A percentile compares a stretch with the other conserved stretches of the same genome.
Conservation (phyloP, 306 rosid genomes). For the Sindora glabra region DNA sequence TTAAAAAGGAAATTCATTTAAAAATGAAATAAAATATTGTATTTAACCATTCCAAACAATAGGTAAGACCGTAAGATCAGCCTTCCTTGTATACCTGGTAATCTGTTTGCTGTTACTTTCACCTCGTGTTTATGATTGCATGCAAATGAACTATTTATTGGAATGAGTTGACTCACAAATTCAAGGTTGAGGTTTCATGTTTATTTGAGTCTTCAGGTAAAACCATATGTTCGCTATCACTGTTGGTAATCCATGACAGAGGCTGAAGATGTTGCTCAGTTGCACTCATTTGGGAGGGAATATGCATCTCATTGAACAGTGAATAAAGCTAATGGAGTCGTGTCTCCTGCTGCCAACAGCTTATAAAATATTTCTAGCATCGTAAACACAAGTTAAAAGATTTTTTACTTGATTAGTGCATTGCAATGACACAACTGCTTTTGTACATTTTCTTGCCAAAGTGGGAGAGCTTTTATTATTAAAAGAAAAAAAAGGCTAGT, state of each 20-base stretch:
- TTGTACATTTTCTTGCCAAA: slow-evolving; percentile 48
- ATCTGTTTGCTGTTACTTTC: slow-evolving; percentile 18
- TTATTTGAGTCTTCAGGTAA: slow-evolving; percentile 60
- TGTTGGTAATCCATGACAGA: slow-evolving; percentile 52
- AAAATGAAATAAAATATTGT: too few relatives aligned
- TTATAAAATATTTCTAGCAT: too few relatives aligned
- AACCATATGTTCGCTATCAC: slow-evolving; percentile 35
- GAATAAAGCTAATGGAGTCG: slow-evolving; percentile 14
- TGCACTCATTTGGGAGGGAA: slow-evolving; percentile 60
- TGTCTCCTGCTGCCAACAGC: background rate
- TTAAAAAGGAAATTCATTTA: too few relatives aligned
- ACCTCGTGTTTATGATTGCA: slow-evolving; percentile 24
- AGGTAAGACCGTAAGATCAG: too few relatives aligned
- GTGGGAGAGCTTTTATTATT: too few relatives aligned
- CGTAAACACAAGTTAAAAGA: background rate
- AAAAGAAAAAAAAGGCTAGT: too few relatives aligned
- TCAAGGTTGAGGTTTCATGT: too few relatives aligned
- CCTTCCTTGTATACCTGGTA: background rate
- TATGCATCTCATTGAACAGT: slow-evolving; percentile 66
- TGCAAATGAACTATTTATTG: too few relatives aligned
- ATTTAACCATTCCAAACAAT: too few relatives aligned
- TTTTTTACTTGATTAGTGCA: slow-evolving; percentile 69
- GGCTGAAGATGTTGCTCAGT: slow-evolving; percentile 74
- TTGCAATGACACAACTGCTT: slow-evolving; percentile 65
- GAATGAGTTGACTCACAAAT: too few relatives aligned